A percentile compares a stretch with the other conserved stretches of the same genome.
Evolutionary conservation across 352 stramenopile genomes (phyloP).

Genomic region (Phytophthora sojae): DNA sequence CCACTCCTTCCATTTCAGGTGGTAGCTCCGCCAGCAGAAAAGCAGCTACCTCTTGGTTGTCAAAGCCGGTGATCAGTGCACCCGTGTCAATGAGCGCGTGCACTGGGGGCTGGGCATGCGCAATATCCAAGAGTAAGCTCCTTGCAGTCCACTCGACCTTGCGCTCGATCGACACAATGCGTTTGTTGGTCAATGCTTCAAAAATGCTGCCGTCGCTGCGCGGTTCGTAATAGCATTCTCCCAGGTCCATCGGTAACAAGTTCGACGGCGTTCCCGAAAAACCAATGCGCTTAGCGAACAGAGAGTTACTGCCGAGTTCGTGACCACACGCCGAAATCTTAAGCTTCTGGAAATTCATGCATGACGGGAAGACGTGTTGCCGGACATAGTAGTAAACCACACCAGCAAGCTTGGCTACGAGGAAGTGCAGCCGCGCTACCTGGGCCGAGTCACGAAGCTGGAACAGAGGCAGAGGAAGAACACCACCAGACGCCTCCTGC

Average conservation of each 20-base stretch:
- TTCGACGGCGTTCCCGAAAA: slow-evolving; percentile 99
- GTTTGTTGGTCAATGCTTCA: slow-evolving; percentile 94
- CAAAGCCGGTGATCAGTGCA: slow-evolving; percentile 91
- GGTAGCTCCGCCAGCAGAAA: slow-evolving; percentile 85
- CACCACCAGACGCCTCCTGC: slow-evolving; percentile 51
- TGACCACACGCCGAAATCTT: slow-evolving; percentile 99
- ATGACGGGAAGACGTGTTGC: slow-evolving; percentile 98
- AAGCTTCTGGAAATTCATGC: slow-evolving; percentile 98
- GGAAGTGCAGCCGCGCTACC: slow-evolving; percentile 93
- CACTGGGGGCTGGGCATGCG: slow-evolving; percentile 69
- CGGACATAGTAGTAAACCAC: slow-evolving; percentile 99
- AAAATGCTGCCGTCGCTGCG: slow-evolving; percentile 99
- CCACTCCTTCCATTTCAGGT: slow-evolving; percentile 86
- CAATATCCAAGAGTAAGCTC: slow-evolving; percentile 84
- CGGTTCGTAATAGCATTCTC: slow-evolving; percentile 98
- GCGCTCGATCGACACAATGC: slow-evolving; percentile 89
- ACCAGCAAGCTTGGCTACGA: slow-evolving; percentile 94
- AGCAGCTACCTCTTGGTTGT: slow-evolving; percentile 89
- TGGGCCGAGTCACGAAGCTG: slow-evolving; percentile 97
- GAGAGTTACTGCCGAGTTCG: slow-evolving; percentile 98
- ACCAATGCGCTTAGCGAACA: slow-evolving; percentile 98
- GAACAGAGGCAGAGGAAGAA: slow-evolving; percentile 96
- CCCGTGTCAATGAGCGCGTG: slow-evolving; percentile 93
- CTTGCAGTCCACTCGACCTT: slow-evolving; percentile 86
- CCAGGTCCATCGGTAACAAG: slow-evolving; percentile 98